Evolutionary conservation across 2,329 filamentous ascomycete species (phyloP).

Genomic region (Coniosporium tulheliwenetii): DNA sequence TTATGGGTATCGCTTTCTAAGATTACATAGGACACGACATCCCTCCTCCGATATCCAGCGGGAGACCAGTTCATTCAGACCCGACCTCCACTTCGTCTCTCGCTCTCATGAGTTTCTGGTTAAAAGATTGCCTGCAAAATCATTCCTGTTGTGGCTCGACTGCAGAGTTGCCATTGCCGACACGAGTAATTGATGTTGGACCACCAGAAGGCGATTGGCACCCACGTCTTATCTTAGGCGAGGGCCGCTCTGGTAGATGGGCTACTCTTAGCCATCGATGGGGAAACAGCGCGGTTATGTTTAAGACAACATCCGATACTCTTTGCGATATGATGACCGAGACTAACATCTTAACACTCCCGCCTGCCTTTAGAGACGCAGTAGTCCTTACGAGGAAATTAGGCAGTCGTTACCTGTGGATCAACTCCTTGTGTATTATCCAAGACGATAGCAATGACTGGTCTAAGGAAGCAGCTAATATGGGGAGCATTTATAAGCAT

Average conservation of each 20-base stretch:
- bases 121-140: background rate
- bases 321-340: background rate
- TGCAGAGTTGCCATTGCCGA: background rate
- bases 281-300: background rate
- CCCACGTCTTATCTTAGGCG: background rate
- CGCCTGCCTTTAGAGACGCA: constrained; percentile 2
- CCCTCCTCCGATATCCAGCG: background rate
- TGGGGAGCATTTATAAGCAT: background rate
- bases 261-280: background rate
- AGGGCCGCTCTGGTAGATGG: background rate
- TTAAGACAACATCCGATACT: background rate
- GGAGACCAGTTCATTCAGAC: background rate
- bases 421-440: background rate
- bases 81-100: background rate
- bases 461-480: background rate
- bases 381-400: constrained; percentile 1
- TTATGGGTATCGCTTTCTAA: background rate
- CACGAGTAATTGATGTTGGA: background rate
- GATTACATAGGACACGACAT: background rate
- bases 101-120: background rate
- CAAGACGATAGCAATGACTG: background rate
- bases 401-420: constrained; percentile 4
- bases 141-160: background rate
- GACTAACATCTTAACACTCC: background rate
- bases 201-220: background rate